These are phyloP conservation scores for Tetracladium maxilliforme DNA, from an alignment of 2,329 filamentous ascomycete genomes.

Conservation along the genomic window DNA sequence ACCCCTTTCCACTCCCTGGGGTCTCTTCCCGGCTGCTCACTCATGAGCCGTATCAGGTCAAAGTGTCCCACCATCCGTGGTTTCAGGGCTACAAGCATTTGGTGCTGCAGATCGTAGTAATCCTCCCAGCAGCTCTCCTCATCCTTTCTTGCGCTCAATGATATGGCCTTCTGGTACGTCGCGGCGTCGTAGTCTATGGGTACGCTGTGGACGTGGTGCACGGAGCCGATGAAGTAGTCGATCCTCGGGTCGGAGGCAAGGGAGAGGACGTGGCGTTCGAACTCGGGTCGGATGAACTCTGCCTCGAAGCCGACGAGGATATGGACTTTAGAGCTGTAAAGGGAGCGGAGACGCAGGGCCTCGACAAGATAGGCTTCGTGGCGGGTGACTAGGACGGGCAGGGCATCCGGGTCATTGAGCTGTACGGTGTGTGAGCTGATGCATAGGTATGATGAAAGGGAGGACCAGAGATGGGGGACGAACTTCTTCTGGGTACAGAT, in stretches of 20 bases:
- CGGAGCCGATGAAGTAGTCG: slow-evolving; percentile 85
- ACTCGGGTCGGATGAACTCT: slow-evolving; percentile 72
- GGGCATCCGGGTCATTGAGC: no score
- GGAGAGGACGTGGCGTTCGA: slow-evolving; percentile 37
- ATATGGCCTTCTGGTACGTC: slow-evolving; percentile 41
- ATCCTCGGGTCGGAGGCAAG: slow-evolving; percentile 47
- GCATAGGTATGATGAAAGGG: slow-evolving; percentile 1
- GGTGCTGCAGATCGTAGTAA: slow-evolving; percentile 79
- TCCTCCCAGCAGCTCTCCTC: slow-evolving; percentile 65
- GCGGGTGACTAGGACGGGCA: slow-evolving; percentile 30
- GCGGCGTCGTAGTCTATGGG: slow-evolving; percentile 76
- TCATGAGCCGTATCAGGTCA: slow-evolving; percentile 75
- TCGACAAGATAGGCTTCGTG: slow-evolving; percentile 64
- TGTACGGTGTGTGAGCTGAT: slow-evolving; percentile 13
- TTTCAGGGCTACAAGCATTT: slow-evolving; percentile 59
- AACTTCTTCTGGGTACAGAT: slow-evolving; percentile 90
- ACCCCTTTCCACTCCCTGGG: slow-evolving; percentile 44
- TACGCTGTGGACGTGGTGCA: slow-evolving; percentile 76
- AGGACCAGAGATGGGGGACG: slow-evolving; percentile 3
- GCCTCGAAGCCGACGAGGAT: slow-evolving; percentile 84
- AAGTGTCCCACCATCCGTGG: slow-evolving; percentile 86
- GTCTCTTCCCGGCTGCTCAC: slow-evolving; percentile 48
- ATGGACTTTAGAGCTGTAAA: slow-evolving; percentile 57
- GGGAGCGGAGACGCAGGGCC: slow-evolving; percentile 54
- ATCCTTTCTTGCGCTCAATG: no score